Evolutionary conservation across 768 basidiomycete species (phyloP), one percentile per base, ranked within the genome.

Genomic region (Kwoniella dendrophila): DNA sequence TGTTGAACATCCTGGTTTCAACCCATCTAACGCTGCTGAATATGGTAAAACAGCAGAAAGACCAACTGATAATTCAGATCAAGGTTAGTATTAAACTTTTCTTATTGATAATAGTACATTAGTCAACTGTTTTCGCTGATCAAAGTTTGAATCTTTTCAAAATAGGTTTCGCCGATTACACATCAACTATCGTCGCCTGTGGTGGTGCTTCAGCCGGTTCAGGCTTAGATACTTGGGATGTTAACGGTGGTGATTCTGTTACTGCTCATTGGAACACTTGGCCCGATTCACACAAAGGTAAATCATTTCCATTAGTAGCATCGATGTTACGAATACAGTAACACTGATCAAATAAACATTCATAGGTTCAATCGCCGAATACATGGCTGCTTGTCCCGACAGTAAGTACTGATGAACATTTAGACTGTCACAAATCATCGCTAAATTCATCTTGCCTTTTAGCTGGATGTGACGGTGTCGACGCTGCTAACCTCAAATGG

Each of bases 221-320:
- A n/a, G 64, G 59, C 14, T 33, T 62, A 26, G 48, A 57, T 22
- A 57, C 53, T 24, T 60, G 52, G 54, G 54, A 66, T 29, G 41
- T 52, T 59, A 57, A 56, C n/a, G 64, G 47, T 38, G 64, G 64
- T 29, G 38, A 44, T 27, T 56, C 34, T n/a, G 54, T 66, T 41
- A 52, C 58, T 30, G 59, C 54, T 40, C 44, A 43, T 12, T 66
- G 64, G 64, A 52, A 66, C 47, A 66, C 64, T 33, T 61, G 64
- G 64, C 58, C 64, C 22, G 54, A 55, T 18, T 65, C 58, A 11
- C 64, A 65, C 59, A 51, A 47, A 29, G 64, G 41, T 43, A 43
- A 29, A 53, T 5, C 52, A 53, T 6, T 20, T n/a, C 7, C 32
- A 6, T 27, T 8, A 8, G 12, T 11, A 5, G 8, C 41, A n/a